These are phyloP conservation scores for Elsinoe perseae DNA, from an alignment of 2,329 filamentous ascomycete species.

Conservation along the genomic window DNA sequence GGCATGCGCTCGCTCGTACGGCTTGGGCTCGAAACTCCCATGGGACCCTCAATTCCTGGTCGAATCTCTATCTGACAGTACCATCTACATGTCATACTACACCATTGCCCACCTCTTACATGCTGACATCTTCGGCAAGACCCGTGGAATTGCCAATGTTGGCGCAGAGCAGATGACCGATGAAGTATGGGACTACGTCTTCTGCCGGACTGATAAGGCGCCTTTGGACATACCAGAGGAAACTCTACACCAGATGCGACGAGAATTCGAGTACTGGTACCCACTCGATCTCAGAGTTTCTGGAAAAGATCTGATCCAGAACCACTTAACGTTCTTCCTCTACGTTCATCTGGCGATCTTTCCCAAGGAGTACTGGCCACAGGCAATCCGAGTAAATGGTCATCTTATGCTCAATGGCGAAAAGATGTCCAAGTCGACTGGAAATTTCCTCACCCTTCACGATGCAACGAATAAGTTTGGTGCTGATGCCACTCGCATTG, in stretches of 20 bases:
- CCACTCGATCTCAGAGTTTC: slow-evolving; percentile 81
- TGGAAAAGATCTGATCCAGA: slow-evolving; percentile 87
- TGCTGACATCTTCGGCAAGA: slow-evolving; percentile 75
- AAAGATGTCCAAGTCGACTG: slow-evolving; percentile 97
- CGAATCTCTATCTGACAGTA: slow-evolving; percentile 84
- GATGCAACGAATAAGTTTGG: slow-evolving; percentile 88
- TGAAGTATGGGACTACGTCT: slow-evolving; percentile 94
- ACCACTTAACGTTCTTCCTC: slow-evolving; percentile 93
- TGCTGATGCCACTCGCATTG: slow-evolving; percentile 83
- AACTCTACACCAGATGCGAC: slow-evolving; percentile 68
- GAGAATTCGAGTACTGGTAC: slow-evolving; percentile 96
- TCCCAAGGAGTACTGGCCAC: slow-evolving; percentile 80
- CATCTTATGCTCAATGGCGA: slow-evolving; percentile 92
- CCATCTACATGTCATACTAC: slow-evolving; percentile 83
- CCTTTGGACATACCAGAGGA: slow-evolving; percentile 65
- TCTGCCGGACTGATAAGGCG: slow-evolving; percentile 66
- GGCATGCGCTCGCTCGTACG: slow-evolving; percentile 88
- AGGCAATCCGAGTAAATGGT: slow-evolving; percentile 77
- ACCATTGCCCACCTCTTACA: slow-evolving; percentile 50
- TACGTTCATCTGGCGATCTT: slow-evolving; percentile 92
- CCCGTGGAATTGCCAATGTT: slow-evolving; percentile 60
- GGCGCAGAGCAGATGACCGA: slow-evolving; percentile 82
- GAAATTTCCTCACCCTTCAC: slow-evolving; percentile 89
- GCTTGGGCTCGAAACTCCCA: slow-evolving; percentile 85
- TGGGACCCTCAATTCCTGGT: slow-evolving; percentile 91